Base-by-base conservation (phyloP, 305 asterid genomes). In the Caryopteris hybrid region DNA sequence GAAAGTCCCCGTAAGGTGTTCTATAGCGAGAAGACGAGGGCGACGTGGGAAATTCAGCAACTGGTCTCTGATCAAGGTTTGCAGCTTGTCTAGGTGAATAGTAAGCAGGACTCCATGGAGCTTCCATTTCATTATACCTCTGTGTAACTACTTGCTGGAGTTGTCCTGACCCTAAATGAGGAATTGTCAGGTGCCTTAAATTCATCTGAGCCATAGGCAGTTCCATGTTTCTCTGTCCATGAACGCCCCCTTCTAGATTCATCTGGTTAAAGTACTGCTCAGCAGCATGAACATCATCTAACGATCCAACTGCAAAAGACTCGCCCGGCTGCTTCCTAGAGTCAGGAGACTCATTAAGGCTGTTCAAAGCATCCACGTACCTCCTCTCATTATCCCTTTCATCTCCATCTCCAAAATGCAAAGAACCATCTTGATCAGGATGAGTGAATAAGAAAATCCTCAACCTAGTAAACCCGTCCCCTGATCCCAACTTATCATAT, bases 21-120 rank as follows among this genome's bases (percentile, higher is more conserved):
- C 80, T 81, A 71, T 80, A 81, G 34, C 91, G 95, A 45, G 79
- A 68, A 4, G 97, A 86, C 18, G 98, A 88, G 61, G 99, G 99
- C 12, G 99, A 94, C 61, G 87, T 78, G 11, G 96, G 92, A 83
- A 75, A 76, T 39, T 93, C 99, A 18, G 69, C 66, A 72, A 76
- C 63, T 17, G 79, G 94, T 52, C 96, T 86, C 76, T 84, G 95
- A 68, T 91, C 96, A 10, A 76, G 80, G 61, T 38, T 70, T 27
- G 80, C 88, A 51, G 84, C 81, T 39, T 91, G 97, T 81, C 95
- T 82, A 2, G 97, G 99, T 29, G 99, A 94, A 73, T 89, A 89
- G 70, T 87, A 91, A 36, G 85, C 94, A 31, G 99, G 97, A 73
- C 99, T 94, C 99, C 97, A 94, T 2, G 97, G 96, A 70, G 96